A percentile compares a stretch with the other conserved stretches of the same genome.
phyloP scores from a whole-genome alignment of 148 eudicot genomes.

The Rhododendron mucronatum region DNA sequence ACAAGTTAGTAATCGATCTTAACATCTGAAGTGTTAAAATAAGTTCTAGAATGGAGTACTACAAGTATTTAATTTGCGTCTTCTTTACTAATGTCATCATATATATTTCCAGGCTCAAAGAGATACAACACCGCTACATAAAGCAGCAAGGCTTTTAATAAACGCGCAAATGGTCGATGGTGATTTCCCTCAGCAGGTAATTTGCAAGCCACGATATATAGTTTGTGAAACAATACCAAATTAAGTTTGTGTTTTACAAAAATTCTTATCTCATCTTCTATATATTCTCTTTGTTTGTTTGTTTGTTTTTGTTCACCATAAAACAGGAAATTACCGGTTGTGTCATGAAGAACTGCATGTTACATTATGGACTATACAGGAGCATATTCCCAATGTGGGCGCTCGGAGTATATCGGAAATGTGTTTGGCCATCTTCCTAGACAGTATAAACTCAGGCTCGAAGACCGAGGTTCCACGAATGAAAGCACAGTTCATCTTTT shows the following conservation, averaged over 20 bases:
- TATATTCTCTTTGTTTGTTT: not conserved
- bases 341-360: too few relatives aligned
- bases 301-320: constrained; percentile 1
- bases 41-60: not conserved
- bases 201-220: not conserved
- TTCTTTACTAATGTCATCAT: not conserved
- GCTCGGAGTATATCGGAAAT: not conserved
- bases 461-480: too few relatives aligned
- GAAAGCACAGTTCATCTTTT: too few relatives aligned
- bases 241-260: not conserved
- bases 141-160: constrained; percentile 43
- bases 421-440: constrained; percentile 15
- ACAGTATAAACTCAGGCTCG: not conserved
- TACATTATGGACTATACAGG: constrained; percentile 18
- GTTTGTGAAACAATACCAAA: not conserved
- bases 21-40: not conserved
- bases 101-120: constrained; percentile 29
- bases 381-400: constrained; percentile 30
- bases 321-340: too few relatives aligned
- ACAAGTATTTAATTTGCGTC: not conserved
- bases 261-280: not conserved
- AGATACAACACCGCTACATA: constrained; percentile 42
- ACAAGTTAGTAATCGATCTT: constrained; percentile 27
- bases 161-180: constrained; percentile 47
- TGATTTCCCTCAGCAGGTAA: constrained; percentile 53